phyloP scores from a whole-genome alignment of 2,329 filamentous ascomycete genomes.

The Colletotrichum sp. region DNA sequence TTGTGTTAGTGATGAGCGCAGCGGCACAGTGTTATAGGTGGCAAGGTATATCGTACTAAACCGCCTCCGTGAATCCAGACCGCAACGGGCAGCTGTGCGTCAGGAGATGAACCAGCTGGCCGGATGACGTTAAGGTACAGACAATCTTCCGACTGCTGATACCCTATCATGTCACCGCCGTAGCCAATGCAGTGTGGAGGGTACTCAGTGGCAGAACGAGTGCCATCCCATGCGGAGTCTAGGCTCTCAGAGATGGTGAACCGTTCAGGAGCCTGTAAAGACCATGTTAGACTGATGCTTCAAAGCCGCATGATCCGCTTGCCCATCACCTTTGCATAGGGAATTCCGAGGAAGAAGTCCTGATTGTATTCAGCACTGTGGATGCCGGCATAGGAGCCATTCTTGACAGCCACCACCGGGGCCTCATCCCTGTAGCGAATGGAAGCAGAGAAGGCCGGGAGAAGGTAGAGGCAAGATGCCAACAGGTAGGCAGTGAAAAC shows the following conservation, averaged over 20 bases:
- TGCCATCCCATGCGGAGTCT: slow-evolving; percentile 47
- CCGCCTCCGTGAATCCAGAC: slow-evolving; percentile 62
- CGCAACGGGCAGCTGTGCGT: slow-evolving; percentile 54
- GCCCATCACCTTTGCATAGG: slow-evolving; percentile 44
- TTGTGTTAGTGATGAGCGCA: not conserved
- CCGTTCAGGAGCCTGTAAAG: slow-evolving; percentile 47
- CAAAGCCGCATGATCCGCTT: slow-evolving; percentile 17
- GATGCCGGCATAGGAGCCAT: slow-evolving; percentile 40
- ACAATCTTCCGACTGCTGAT: slow-evolving; percentile 56
- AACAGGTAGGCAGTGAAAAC: not conserved
- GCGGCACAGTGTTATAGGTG: not conserved
- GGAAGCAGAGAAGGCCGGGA: not conserved
- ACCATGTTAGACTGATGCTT: not conserved
- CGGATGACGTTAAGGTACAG: slow-evolving; percentile 67
- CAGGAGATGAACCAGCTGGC: slow-evolving; percentile 47
- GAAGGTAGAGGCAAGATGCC: slow-evolving; percentile 2
- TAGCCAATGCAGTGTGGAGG: slow-evolving; percentile 56
- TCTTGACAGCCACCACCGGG: slow-evolving; percentile 14
- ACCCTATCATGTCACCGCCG: slow-evolving; percentile 33
- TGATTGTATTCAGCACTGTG: slow-evolving; percentile 42
- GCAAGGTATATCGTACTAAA: slow-evolving; percentile 12
- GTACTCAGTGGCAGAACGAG: slow-evolving; percentile 47
- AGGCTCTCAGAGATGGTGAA: slow-evolving; percentile 52
- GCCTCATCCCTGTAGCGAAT: not conserved
- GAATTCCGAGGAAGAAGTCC: slow-evolving; percentile 54